A percentile compares a stretch with the other conserved stretches of the same genome.
Conservation (phyloP, 345 rosid genomes). For the Lepidium africanum region DNA sequence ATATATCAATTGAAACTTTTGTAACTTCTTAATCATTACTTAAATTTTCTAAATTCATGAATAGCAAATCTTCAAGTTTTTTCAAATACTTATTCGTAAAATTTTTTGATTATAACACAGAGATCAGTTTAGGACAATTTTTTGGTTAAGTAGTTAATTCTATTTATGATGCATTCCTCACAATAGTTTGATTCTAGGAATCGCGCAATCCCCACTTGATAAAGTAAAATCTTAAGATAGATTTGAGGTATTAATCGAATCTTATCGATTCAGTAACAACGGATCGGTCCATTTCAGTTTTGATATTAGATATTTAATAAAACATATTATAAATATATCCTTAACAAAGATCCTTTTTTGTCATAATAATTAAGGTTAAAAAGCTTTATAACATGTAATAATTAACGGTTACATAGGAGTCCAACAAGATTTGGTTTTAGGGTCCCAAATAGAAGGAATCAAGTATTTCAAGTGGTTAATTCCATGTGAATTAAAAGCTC, state of each 20-base stretch:
- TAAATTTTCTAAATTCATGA: background rate
- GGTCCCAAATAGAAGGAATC: conserved; percentile 70
- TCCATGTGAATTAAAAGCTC: conserved; percentile 50
- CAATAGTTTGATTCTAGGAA: too few relatives aligned
- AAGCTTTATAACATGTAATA: background rate
- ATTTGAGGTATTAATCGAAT: too few relatives aligned
- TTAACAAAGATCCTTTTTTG: background rate
- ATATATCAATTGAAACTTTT: background rate
- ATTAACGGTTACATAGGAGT: conserved; percentile 24
- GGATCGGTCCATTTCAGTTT: background rate
- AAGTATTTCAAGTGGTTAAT: conserved; percentile 43
- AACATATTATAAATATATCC: background rate
- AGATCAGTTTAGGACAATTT: too few relatives aligned
- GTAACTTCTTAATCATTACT: too few relatives aligned
- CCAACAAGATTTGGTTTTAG: conserved; percentile 36
- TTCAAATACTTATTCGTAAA: too few relatives aligned
- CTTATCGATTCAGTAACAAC: too few relatives aligned
- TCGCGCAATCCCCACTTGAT: too few relatives aligned
- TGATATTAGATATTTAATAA: background rate
- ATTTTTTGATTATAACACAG: too few relatives aligned
- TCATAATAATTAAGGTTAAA: background rate
- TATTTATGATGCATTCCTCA: too few relatives aligned
- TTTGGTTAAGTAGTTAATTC: too few relatives aligned
- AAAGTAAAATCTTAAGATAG: too few relatives aligned
- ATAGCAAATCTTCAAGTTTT: background rate